Evolutionary conservation across 2,329 filamentous ascomycete genomes (phyloP), one percentile per base, ranked within the genome.

Genomic region (Calonectria montana): DNA sequence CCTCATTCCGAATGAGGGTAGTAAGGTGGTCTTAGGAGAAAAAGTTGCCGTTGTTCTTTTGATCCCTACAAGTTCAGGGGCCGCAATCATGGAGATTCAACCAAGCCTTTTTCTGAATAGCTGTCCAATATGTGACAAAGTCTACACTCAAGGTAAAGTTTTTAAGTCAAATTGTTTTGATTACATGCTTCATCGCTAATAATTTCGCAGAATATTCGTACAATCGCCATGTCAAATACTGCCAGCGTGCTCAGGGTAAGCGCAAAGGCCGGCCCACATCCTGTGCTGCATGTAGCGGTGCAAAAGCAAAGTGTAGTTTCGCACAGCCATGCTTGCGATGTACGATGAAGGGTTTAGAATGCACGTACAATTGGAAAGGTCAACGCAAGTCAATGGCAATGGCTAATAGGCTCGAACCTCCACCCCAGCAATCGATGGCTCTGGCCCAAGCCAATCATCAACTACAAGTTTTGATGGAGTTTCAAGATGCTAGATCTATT

Each of bases 191-290:
- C 5, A 73, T 23, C 9, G 1, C 31, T 59, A 12, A 2, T 1
- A 2, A 55, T 29, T 13, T 4, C 0, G 6, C n/a, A 80, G 78
- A 77, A 23, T 65, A 76, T 2, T 63, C 77, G 0, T 80, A 66
- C 25, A 79, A 73, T 16, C 79, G 79, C 0, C 79, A 80, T 43
- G 35, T 80, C 4, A 76, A 73, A 10, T 80, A 80, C 1, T 80
- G 79, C 9, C 75, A 69, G 0, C 75, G 75, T 12, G 79, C 79
- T 1, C 76, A 79, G 18, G n/a, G 8, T 0, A 74, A 48, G 15
- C 77, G 79, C 4, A 80, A 79, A 13, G 79, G 79, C 0, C 73
- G 79, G 0, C 78, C 70, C 1, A 79, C 63, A 21, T 79, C 79
- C 3, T 80, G 79, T 18, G 1, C 65, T 3, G 41, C 72, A 0